Evolutionary conservation across 305 asterid genomes (phyloP).

Genomic region (Solanum hybrid): DNA sequence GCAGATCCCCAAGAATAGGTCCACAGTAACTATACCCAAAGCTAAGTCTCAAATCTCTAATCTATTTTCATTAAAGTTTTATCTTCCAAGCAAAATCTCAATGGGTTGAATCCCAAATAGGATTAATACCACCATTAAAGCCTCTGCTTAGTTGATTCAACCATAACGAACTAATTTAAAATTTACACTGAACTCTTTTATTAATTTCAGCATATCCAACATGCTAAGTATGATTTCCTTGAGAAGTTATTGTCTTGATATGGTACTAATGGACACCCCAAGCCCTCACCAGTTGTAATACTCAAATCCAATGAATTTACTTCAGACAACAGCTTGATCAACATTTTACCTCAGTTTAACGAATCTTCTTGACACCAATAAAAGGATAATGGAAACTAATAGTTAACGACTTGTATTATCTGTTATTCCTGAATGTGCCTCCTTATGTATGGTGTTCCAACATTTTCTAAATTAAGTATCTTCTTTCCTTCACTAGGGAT

Average conservation of each 20-base stretch:
- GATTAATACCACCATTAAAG: neutral
- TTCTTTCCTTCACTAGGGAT: neutral
- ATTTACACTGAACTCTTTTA: neutral
- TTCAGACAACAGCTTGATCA: neutral
- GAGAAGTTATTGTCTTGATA: neutral
- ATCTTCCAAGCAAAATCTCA: neutral
- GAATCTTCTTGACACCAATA: neutral
- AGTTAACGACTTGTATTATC: neutral
- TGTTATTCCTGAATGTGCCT: neutral
- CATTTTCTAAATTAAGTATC: neutral
- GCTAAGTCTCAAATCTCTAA: neutral
- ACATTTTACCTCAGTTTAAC: neutral
- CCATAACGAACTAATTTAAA: no score
- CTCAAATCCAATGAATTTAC: neutral
- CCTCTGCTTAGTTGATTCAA: neutral
- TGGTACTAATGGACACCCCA: neutral
- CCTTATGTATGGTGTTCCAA: neutral
- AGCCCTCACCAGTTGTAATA: neutral
- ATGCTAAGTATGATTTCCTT: neutral
- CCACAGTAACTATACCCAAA: neutral
- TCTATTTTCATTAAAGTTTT: neutral
- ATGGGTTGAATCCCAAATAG: neutral
- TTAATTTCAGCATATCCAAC: neutral
- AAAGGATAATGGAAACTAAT: neutral
- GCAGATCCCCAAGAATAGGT: neutral